These are phyloP conservation scores for Iris macrosiphon DNA, from an alignment of 106 monocot species.

Conservation along the genomic window DNA sequence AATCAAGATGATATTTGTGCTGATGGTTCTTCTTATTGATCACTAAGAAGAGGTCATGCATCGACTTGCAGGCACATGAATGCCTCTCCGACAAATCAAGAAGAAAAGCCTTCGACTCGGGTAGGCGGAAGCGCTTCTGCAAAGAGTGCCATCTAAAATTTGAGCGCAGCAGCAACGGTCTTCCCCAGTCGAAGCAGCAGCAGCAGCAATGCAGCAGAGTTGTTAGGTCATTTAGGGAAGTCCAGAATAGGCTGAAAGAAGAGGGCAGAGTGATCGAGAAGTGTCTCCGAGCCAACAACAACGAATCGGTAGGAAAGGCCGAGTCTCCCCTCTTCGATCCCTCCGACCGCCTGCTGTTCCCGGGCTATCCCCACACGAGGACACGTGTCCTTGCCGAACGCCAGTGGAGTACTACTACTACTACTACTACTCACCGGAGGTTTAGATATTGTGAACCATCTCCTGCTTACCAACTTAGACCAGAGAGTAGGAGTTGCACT, in stretches of 20 bases:
- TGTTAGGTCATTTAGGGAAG: constrained; percentile 29
- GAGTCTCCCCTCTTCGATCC: constrained; percentile 73
- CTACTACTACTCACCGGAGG: constrained; percentile 2
- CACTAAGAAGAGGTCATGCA: too few species aligned
- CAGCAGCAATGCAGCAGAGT: constrained; percentile 3
- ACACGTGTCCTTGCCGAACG: neutral
- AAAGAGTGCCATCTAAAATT: constrained; percentile 34
- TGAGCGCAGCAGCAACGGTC: neutral
- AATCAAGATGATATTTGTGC: too few species aligned
- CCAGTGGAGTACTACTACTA: neutral
- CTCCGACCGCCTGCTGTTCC: constrained; percentile 15
- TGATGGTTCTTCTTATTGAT: too few species aligned
- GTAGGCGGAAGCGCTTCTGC: constrained; percentile 43
- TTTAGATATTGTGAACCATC: constrained; percentile 35
- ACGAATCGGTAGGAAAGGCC: neutral
- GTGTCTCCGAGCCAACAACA: constrained; percentile 27
- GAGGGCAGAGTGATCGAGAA: constrained; percentile 66
- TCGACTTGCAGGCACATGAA: constrained; percentile 67
- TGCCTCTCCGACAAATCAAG: constrained; percentile 61
- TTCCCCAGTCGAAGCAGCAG: too few species aligned
- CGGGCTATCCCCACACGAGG: constrained; percentile 44
- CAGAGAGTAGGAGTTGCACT: too few species aligned
- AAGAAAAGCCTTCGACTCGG: constrained; percentile 47
- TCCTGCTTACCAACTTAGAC: constrained; percentile 37
- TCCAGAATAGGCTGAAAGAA: constrained; percentile 39